Evolutionary conservation across 345 rosid species (phyloP), one percentile per base, ranked within the genome.

Genomic region (Pseudoturritis turrita): DNA sequence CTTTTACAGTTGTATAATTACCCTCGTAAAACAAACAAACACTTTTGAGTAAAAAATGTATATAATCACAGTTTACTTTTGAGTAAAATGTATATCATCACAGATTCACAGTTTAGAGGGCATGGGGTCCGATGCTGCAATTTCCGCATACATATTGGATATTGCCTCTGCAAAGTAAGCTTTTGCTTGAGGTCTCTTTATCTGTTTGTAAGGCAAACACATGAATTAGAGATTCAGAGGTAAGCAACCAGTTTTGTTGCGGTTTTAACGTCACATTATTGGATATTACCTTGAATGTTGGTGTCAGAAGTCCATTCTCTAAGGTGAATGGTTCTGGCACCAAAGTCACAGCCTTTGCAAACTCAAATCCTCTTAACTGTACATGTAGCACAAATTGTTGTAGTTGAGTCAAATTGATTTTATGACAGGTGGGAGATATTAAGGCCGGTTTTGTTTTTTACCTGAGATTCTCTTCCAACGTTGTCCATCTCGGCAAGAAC

Each of bases 141-240:
- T 87, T 57, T 86, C 88, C 0, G 78, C 78, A 19, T 93, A 89
- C 98, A 90, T 90, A 56, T 78, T 75, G 41, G 89, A 68, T 76
- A 90, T 86, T 41, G 87, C 88, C 55, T 84, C 80, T 13, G 81
- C 89, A 63, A 83, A 93, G 77, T 79, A 79, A 15, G 70, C 89
- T 81, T 86, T 87, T 1, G 97, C 96, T 75, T 89, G 97, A 40
- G 90, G 89, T 74, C 97, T 81, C 84, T 93, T 93, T 74, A 93
- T 72, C 97, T 90, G 83, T 54, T 64, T 70, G 35, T n/a, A 62
- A 26, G 23, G 40, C 0, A 49, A 31, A 31, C 43, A 40, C 19
- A 21, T 18, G 43, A 25, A 11, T 68, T 49, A 58, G 53, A 74
- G 22, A 49, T 43, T 31, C 39, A 7, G 37, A 68, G 21, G 58